Conservation (phyloP, 345 rosid species). For the Crucihimalaya himalaica region DNA sequence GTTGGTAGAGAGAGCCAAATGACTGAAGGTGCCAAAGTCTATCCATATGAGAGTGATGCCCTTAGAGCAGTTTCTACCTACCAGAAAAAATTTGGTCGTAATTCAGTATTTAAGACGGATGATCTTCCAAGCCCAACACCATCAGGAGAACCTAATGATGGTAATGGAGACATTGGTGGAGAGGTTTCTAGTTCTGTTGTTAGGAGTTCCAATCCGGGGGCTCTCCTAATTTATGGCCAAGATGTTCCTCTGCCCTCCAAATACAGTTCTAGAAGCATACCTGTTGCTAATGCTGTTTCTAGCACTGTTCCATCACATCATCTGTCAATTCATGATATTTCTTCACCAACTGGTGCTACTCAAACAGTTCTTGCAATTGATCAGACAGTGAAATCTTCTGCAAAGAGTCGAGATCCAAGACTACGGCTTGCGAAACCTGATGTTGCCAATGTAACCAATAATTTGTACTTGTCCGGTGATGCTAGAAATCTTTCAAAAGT, state of each 20-base stretch:
- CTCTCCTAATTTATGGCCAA: conserved; percentile 17
- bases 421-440: conserved; percentile 66
- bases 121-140: conserved; percentile 98
- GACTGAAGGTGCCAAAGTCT: conserved; percentile 45
- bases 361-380: conserved; percentile 43
- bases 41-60: conserved; percentile 76
- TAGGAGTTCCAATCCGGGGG: conserved; percentile 16
- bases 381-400: conserved; percentile 51
- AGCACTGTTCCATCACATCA: conserved; percentile 34
- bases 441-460: conserved; percentile 44
- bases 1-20: conserved; percentile 42
- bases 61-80: conserved; percentile 74
- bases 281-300: conserved; percentile 29
- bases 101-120: conserved; percentile 47
- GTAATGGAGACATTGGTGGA: conserved; percentile 57
- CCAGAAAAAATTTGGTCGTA: conserved; percentile 69
- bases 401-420: conserved; percentile 92
- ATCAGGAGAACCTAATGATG: conserved; percentile 69
- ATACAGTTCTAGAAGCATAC: conserved; percentile 23
- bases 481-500: conserved; percentile 43
- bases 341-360: conserved; percentile 24
- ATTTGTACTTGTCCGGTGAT: conserved; percentile 30
- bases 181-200: conserved; percentile 66
- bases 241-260: conserved; percentile 39
- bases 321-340: conserved; percentile 8